Base-by-base conservation (phyloP, 1,139 yeast genomes). In the Citeromyces siamensis region DNA sequence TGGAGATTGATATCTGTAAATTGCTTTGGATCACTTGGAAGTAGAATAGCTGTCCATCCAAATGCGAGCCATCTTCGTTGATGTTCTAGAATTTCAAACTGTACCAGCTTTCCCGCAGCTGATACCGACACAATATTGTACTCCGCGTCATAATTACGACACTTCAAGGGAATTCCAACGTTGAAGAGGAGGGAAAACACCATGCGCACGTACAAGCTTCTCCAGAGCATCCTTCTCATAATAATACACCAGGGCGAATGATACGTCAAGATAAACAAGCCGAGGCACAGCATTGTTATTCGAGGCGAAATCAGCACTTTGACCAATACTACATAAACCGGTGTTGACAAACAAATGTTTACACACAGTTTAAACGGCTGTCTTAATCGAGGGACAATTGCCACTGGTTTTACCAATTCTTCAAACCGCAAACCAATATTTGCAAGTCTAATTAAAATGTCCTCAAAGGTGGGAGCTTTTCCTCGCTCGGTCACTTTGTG, bases 31-130 rank as follows among this genome's bases (percentile, higher is more conserved):
- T 75, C 82, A 39, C 60, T 58, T 1, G 80, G 79, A 12, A 73
- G 48, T 32, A 72, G 48, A 27, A 59, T 56, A 36, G 64, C 61
- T 31, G 68, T 56, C 81, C 81, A 75, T 4, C 81, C 82, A 16
- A 74, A 41, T 0, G 76, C 80, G 3, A 73, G 37, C 80, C 81
- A 74, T 38, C 80, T 57, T 46, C 83, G 59, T 48, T 75, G 75
- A 45, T 75, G 70, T 44, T 75, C 79, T 33, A 69, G 49, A 1
- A 74, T 53, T 38, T 65, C 70, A 45, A 75, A 73, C 36, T 64
- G 55, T 1, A 74, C 64, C 1, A 64, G 56, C 44, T 71, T 72
- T 33, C 61, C 63, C 33, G 66, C 54, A 2, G 70, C 60, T 0
- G 71, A 62, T 4, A 61, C 55, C 35, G 60, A 58, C 22, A 69